Base-by-base conservation (phyloP, 2,329 filamentous ascomycete species). In the Aureobasidium subglaciale region DNA sequence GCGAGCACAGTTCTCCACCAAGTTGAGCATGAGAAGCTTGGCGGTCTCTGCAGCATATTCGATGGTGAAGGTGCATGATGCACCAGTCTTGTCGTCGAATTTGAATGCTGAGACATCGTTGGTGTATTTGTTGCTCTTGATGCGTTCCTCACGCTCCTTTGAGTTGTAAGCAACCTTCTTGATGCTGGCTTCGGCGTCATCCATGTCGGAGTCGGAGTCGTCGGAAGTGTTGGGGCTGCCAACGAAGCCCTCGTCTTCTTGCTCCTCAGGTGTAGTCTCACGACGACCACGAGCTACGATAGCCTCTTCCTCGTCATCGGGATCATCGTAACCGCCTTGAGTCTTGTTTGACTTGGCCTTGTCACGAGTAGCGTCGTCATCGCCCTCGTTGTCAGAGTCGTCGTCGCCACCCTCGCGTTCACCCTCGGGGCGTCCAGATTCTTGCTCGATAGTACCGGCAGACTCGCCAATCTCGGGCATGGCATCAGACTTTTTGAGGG, bases 1-100 rank as follows among this genome's bases (percentile, higher is more conserved):
- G 60, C 83, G 83, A 54, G 89, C 83, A 11, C 88, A 88, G 15
- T 84, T 80, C 70, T 97, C 90, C 55, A 97, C 88, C 57, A 97
- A 78, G 64, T 88, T 88, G 57, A 97, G 84, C 81, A 99, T 93
- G 58, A 99, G 82, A 45, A 99, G 80, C 75, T 99, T 99, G 61
- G 92, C 88, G 13, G 87, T 87, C 40, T 81, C 76, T 38, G 86
- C 82, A 60, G 88, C 83, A 68, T 95, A 96, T 71, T 85, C 89
- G 58, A 97, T 81, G 15, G 87, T 87, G 65, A 97, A 83, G 61
- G 86, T 81, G 71, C 89, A 95, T 76, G 84, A 87, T 37, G 80
- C 80, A 61, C 90, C 91, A 16, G 75, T 75, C 56, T 77, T 77
- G 63, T 90, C 84, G 70, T 96, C 87, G 68, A 91, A 95, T 61